phyloP scores from a whole-genome alignment of 2,329 filamentous ascomycete genomes.

The Truncatella angustata region DNA sequence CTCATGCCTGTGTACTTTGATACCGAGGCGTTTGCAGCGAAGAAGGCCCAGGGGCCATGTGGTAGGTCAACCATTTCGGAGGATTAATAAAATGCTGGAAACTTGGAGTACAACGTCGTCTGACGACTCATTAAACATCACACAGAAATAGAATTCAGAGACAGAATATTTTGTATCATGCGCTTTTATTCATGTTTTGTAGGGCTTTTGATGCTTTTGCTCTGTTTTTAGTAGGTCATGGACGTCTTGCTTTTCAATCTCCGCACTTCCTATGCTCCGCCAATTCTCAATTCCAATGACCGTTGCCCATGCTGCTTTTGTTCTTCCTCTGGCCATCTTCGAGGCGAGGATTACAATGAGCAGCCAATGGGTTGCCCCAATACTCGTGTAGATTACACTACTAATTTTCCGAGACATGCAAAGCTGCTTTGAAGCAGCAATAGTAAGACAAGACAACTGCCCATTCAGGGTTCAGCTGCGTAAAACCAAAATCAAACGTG shows the following conservation, averaged over 20 bases:
- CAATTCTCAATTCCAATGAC: neutral
- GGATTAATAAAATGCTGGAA: no score
- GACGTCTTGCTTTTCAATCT: neutral
- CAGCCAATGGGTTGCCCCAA: conserved; percentile 4
- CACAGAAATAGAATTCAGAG: neutral
- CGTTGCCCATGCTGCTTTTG: neutral
- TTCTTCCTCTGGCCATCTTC: neutral
- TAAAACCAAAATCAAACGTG: conserved; percentile 23
- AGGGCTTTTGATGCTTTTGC: conserved; percentile 6
- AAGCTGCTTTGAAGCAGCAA: conserved; percentile 3
- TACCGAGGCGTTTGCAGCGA: no score
- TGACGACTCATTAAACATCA: neutral
- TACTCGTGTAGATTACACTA: conserved; percentile 6
- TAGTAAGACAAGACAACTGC: conserved; percentile 6
- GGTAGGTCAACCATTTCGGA: neutral
- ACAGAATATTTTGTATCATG: neutral
- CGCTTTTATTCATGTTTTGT: conserved; percentile 8
- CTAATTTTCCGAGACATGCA: neutral
- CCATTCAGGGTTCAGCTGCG: neutral
- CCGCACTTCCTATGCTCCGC: neutral
- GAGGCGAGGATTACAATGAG: no score
- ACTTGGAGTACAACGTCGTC: neutral
- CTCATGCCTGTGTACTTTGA: no score
- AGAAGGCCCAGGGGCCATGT: neutral
- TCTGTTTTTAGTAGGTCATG: neutral